Evolutionary conservation across 106 monocot genomes (phyloP), one percentile per base, ranked within the genome.

Genomic region (Apostasia ramifera): DNA sequence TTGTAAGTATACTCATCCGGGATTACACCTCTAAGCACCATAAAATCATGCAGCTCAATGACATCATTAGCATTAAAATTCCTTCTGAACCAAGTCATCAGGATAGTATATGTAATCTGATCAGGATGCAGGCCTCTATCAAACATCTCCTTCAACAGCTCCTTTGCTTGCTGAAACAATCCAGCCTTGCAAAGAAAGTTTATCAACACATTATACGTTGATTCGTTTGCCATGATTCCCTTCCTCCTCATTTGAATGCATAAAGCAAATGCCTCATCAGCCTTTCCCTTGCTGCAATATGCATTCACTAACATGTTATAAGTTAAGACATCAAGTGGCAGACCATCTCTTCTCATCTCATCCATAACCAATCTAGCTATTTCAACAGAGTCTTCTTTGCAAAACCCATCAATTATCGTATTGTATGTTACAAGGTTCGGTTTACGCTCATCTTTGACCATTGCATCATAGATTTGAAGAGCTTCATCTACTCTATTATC

Each of bases 391-490:
- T 64, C 77, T n/a, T 11, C 48, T 40, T 76, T 67, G 59, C 72
- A 81, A 44, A 81, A 68, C 47, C 81, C 81, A 66, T 82, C 38
- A 44, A 82, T 2, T 47, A 82, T 48, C 8, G 77, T 47, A 77
- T 82, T 82, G 42, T 78, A 82, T 26, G 77, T 74, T 12, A 82
- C 59, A 9, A 73, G 45, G 70, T 77, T 78, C 44, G 77, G 82
- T 46, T 8, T 73, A 3, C 47, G 42, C 10, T 77, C 77, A 48
- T 60, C 62, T 52, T 64, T 70, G 1, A 74, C 59, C 77, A 82
- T 77, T 53, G 12, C 53, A 66, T 82, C 70, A 61, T 82, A 82
- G 40, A 60, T 45, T 12, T 53, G 52, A 15, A 82, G 59, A 54
- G 82, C 82, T 53, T 82, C 73, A 61, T 74, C 70, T 55, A 82